Base-by-base conservation (phyloP, 1,284 basidiomycete species). In the Leccinum pachyderme region DNA sequence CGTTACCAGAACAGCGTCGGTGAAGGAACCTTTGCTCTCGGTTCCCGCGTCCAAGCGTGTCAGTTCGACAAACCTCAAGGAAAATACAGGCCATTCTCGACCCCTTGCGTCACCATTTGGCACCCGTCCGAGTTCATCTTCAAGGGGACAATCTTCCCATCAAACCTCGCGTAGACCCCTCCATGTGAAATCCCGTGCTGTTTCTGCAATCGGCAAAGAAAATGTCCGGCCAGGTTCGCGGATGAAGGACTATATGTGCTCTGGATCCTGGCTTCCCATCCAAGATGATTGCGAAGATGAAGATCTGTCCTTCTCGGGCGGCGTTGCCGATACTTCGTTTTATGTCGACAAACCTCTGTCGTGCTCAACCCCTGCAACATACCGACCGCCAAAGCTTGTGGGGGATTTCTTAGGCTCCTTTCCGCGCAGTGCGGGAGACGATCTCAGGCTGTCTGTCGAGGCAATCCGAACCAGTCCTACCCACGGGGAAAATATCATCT, bases 101-200 rank as follows among this genome's bases (percentile, higher is more conserved):
- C n/a, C 22, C 22, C 62, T 65, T 57, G 66, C 75, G 63, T 60
- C 77, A 27, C 72, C 69, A 7, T 73, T 70, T 56, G 62, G 57
- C 53, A 79, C 78, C 58, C 73, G 73, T 44, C 77, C 78, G 24
- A 70, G 65, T 39, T 81, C 73, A 31, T 81, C 81, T 52, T 78
- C 81, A 1, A 68, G 31, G 28, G 47, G 28, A 8, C 54, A 47
- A 47, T 41, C 56, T 7, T 56, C 55, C 7, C 53, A 44, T 50
- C 55, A 56, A 18, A 41, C 37, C 43, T 56, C 49, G 5, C 64
- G 56, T n/a, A 18, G 54, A 24, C 52, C 63, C 5, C 43, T 62
- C 6, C 58, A 53, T 33, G 46, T 49, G 18, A 68, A 69, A 43
- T 63, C 66, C 0, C 69, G 67, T 6, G 58, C 59, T 4, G 51